Evolutionary conservation across 2,329 filamentous ascomycete genomes (phyloP).

Genomic region (Pezicula rhizophila): DNA sequence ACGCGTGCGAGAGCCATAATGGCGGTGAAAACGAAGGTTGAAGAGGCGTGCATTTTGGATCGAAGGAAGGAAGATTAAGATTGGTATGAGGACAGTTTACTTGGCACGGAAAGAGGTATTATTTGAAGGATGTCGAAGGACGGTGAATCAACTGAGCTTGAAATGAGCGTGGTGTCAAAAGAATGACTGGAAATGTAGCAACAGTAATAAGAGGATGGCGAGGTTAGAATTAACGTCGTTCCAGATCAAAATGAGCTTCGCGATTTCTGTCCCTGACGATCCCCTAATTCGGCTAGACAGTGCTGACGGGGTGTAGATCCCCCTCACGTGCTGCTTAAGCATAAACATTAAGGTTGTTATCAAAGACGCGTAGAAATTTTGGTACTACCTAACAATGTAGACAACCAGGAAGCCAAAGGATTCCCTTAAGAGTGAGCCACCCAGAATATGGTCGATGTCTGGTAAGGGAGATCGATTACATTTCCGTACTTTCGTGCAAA

Average conservation of each 20-base stretch:
- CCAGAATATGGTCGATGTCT: too few species aligned
- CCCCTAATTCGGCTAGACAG: too few species aligned
- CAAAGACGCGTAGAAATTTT: too few species aligned
- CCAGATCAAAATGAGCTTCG: not conserved
- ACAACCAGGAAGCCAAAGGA: too few species aligned
- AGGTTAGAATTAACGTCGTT: not conserved
- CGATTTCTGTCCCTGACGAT: not conserved
- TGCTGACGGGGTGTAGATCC: too few species aligned
- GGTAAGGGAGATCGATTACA: too few species aligned
- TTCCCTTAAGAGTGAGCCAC: too few species aligned
- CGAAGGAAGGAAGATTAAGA: conserved; percentile 7
- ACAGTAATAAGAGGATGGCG: not conserved
- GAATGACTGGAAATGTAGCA: conserved; percentile 11
- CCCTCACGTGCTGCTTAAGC: too few species aligned
- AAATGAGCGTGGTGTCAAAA: conserved; percentile 15
- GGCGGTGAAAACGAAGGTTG: conserved; percentile 16
- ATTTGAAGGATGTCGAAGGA: conserved; percentile 11
- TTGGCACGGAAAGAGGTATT: not conserved
- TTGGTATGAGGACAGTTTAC: not conserved
- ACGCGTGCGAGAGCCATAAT: conserved; percentile 13
- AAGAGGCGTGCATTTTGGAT: conserved; percentile 17
- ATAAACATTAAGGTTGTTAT: too few species aligned
- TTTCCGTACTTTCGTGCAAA: too few species aligned
- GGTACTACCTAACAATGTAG: too few species aligned
- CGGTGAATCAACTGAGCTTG: conserved; percentile 2